A percentile compares a stretch with the other conserved stretches of the same genome.
Evolutionary conservation across 345 rosid species (phyloP).

Genomic region (Camelina sativa): DNA sequence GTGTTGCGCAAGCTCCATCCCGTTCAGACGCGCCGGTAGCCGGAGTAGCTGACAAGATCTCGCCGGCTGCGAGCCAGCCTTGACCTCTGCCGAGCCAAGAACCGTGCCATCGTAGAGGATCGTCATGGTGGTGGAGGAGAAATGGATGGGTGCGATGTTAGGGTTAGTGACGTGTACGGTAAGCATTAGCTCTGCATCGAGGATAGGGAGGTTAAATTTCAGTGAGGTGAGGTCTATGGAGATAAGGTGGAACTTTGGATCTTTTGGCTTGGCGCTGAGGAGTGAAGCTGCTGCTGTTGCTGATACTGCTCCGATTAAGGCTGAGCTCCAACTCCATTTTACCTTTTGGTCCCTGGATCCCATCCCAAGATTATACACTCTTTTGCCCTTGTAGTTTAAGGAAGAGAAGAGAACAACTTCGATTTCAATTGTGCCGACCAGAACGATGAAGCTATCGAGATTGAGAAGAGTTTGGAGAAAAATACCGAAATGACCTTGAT

Average conservation of each 20-base stretch:
- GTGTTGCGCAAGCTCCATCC: constrained; percentile 82
- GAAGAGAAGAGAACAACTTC: background rate
- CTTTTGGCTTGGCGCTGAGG: constrained; percentile 64
- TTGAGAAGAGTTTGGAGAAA: background rate
- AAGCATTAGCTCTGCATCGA: constrained; percentile 76
- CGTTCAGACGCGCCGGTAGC: constrained; percentile 73
- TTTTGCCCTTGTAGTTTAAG: background rate
- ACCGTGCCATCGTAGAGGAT: constrained; percentile 88
- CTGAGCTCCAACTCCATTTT: constrained; percentile 85
- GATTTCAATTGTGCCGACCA: background rate
- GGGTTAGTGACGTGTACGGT: constrained; percentile 89
- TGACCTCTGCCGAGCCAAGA: constrained; percentile 67
- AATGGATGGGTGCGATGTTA: constrained; percentile 64
- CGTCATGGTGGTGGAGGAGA: constrained; percentile 79
- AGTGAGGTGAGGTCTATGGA: constrained; percentile 79
- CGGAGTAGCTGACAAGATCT: constrained; percentile 68
- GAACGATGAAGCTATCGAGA: background rate
- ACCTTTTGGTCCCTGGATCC: constrained; percentile 47
- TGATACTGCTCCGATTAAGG: constrained; percentile 68
- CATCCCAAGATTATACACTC: constrained; percentile 14
- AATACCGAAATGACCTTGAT: background rate
- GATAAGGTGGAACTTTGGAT: constrained; percentile 87
- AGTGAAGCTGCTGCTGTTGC: constrained; percentile 58
- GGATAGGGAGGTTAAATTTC: constrained; percentile 68
- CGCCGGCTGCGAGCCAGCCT: constrained; percentile 73